A percentile compares a stretch with the other conserved stretches of the same genome.
Conservation (phyloP, 345 rosid genomes). For the Murraya paniculata region DNA sequence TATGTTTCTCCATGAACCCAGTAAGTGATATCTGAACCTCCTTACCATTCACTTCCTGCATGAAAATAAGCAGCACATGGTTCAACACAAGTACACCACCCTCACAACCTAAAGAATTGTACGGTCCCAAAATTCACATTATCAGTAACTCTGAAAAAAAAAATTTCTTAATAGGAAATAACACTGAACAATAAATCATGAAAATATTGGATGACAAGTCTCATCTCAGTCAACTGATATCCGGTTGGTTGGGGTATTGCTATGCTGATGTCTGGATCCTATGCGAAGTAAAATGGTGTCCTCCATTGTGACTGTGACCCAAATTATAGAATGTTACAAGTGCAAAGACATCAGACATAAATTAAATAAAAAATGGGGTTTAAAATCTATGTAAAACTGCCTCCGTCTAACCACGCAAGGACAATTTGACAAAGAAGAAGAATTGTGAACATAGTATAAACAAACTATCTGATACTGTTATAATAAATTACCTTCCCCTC, state of each 20-base stretch:
- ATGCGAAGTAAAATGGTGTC: constrained; percentile 11
- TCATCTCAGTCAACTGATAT: constrained; percentile 9
- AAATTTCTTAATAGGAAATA: neutral
- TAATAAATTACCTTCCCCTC: constrained; percentile 67
- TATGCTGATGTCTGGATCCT: constrained; percentile 13
- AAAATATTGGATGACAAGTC: constrained; percentile 14
- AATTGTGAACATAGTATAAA: neutral
- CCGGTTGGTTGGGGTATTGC: neutral
- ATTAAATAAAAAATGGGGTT: neutral
- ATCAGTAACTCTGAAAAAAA: constrained; percentile 1
- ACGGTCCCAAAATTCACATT: neutral
- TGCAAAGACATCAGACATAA: neutral
- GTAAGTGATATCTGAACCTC: constrained; percentile 82
- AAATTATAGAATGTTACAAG: neutral
- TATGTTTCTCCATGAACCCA: constrained; percentile 99
- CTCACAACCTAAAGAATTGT: neutral
- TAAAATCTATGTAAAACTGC: neutral
- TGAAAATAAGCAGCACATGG: neutral
- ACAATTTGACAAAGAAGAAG: neutral
- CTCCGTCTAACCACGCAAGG: neutral
- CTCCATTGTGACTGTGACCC: neutral
- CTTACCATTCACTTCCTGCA: constrained; percentile 88
- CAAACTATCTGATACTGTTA: neutral
- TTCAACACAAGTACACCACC: neutral
- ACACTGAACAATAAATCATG: neutral